These are phyloP conservation scores for Neonectria neomacrospora DNA, from an alignment of 2,329 filamentous ascomycete species.

Conservation along the genomic window DNA sequence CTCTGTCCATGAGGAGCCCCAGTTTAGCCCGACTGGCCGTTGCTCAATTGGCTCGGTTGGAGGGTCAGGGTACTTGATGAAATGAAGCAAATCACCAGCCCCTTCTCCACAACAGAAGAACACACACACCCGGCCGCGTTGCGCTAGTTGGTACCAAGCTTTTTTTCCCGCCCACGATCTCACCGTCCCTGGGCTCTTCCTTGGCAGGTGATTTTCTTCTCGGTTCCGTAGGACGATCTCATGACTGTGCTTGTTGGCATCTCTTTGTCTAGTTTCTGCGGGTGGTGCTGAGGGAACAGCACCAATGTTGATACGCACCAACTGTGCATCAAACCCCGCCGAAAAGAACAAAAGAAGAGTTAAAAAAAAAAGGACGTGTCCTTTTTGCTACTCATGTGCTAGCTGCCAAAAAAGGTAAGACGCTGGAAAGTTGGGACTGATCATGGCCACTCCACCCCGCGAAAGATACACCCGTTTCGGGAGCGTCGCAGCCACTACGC, in stretches of 20 bases:
- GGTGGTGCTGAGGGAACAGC: not conserved
- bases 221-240: not conserved
- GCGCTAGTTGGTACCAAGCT: conserved; percentile 41
- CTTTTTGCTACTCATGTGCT: not conserved
- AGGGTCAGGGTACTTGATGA: not conserved
- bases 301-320: not conserved
- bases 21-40: not conserved
- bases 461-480: conserved; percentile 21
- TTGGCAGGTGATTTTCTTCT: not conserved
- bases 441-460: not conserved
- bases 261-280: not conserved
- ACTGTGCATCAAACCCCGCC: no score
- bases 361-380: not conserved
- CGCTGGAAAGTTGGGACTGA: not conserved
- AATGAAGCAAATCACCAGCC: conserved; percentile 4
- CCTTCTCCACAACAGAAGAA: conserved; percentile 23
- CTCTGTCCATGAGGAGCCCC: not conserved
- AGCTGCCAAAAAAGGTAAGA: not conserved
- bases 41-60: not conserved
- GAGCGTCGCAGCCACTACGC: not conserved
- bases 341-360: not conserved
- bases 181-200: conserved; percentile 2
- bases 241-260: not conserved
- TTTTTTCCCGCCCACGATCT: conserved; percentile 37
- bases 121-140: conserved; percentile 28